Evolutionary conservation across 345 rosid species (phyloP).

Genomic region (Melaleuca alternifolia): DNA sequence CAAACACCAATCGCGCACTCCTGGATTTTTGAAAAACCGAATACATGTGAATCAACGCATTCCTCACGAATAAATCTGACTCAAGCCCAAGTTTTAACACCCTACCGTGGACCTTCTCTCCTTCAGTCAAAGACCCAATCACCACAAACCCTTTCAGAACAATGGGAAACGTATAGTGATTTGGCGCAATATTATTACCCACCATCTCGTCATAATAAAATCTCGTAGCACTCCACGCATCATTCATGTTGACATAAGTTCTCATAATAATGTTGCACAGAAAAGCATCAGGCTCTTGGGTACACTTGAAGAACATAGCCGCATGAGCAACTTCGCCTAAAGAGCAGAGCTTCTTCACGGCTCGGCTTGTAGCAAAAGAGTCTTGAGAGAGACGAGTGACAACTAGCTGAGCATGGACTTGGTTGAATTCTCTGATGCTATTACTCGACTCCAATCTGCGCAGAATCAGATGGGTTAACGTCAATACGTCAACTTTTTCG

Average conservation of each 20-base stretch:
- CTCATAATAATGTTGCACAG: constrained; percentile 46
- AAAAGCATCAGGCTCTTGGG: constrained; percentile 51
- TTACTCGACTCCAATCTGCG: constrained; percentile 28
- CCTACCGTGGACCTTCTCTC: constrained; percentile 10
- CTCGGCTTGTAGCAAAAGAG: constrained; percentile 38
- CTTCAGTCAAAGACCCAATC: constrained; percentile 21
- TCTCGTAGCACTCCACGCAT: constrained; percentile 27
- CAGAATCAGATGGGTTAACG: constrained; percentile 27
- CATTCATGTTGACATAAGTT: constrained; percentile 15
- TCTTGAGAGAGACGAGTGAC: constrained; percentile 31
- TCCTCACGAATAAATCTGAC: constrained; percentile 16
- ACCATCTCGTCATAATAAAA: constrained; percentile 47
- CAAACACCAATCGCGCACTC: constrained; percentile 13
- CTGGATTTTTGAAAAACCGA: constrained; percentile 5
- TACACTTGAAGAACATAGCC: constrained; percentile 19
- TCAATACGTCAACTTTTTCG: background rate
- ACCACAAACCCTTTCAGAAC: constrained; percentile 36
- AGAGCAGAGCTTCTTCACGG: constrained; percentile 44
- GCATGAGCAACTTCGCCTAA: constrained; percentile 25
- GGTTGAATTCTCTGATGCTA: constrained; percentile 23
- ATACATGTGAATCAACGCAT: constrained; percentile 11
- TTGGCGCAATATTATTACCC: constrained; percentile 25
- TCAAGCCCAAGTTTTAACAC: constrained; percentile 13
- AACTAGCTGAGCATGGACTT: constrained; percentile 31
- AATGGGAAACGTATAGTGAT: constrained; percentile 51